Evolutionary conservation across 352 stramenopile species (phyloP).

Genomic region (Globisporangium spinosum): DNA sequence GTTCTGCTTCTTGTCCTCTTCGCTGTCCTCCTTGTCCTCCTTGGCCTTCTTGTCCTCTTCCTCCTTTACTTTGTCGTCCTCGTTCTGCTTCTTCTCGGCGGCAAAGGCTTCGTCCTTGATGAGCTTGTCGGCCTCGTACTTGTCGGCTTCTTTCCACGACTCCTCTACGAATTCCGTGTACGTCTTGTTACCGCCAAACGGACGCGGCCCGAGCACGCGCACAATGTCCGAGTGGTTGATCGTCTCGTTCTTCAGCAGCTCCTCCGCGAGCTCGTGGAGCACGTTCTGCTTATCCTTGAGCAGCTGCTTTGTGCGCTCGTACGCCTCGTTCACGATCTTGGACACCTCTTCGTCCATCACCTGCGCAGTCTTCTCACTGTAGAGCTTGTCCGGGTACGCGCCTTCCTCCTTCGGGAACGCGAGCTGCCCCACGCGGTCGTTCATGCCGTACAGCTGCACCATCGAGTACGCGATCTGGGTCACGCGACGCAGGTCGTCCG

Average conservation of each 20-base stretch:
- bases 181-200: slow-evolving; percentile 92
- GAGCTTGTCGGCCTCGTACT: slow-evolving; percentile 71
- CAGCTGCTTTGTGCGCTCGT: slow-evolving; percentile 93
- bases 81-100: neutral
- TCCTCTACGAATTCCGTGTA: slow-evolving; percentile 96
- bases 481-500: slow-evolving; percentile 90
- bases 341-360: slow-evolving; percentile 98
- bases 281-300: slow-evolving; percentile 92
- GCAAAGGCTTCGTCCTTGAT: slow-evolving; percentile 20
- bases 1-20: slow-evolving; percentile 6
- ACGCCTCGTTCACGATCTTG: slow-evolving; percentile 96
- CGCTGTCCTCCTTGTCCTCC: neutral
- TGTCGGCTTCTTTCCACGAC: slow-evolving; percentile 82
- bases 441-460: slow-evolving; percentile 99
- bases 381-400: slow-evolving; percentile 91
- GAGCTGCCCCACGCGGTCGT: slow-evolving; percentile 94
- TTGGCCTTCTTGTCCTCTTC: slow-evolving; percentile 4
- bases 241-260: slow-evolving; percentile 98
- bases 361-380: slow-evolving; percentile 96
- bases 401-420: slow-evolving; percentile 94
- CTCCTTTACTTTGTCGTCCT: neutral
- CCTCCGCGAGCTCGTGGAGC: slow-evolving; percentile 92
- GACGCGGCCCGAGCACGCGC: slow-evolving; percentile 91
- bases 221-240: slow-evolving; percentile 98
- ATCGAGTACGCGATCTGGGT: slow-evolving; percentile 98